These are phyloP conservation scores for Beauveria rudraprayagi DNA, from an alignment of 2,329 filamentous ascomycete genomes.

Conservation along the genomic window DNA sequence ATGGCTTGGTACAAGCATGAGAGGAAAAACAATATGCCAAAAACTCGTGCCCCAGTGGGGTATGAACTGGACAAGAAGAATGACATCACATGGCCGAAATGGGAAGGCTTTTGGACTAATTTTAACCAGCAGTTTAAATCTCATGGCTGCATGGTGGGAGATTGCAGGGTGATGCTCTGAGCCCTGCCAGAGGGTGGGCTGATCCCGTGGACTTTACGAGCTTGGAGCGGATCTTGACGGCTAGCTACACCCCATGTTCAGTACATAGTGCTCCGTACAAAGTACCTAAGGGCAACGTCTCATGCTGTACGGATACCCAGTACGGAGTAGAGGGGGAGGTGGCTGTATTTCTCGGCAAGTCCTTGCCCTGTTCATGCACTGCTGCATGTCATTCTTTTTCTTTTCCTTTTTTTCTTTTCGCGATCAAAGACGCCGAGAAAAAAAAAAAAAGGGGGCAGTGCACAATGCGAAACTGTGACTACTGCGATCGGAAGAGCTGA, in stretches of 20 bases:
- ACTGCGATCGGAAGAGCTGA: background rate
- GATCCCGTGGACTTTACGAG: background rate
- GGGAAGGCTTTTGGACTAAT: background rate
- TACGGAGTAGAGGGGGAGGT: background rate
- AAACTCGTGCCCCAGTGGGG: too few relatives aligned
- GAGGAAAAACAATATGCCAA: too few relatives aligned
- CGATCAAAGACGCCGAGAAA: background rate
- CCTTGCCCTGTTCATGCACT: background rate
- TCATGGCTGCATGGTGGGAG: slow-evolving; percentile 1
- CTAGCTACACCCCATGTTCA: background rate
- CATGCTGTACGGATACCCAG: too few relatives aligned
- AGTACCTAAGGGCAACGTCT: too few relatives aligned
- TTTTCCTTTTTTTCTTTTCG: background rate
- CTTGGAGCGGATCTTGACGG: background rate
- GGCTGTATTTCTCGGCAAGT: background rate
- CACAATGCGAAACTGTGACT: background rate
- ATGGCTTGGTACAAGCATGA: background rate
- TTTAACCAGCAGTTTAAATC: background rate
- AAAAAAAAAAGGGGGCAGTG: background rate
- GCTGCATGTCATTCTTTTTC: background rate
- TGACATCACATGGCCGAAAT: background rate
- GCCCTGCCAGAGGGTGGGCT: background rate
- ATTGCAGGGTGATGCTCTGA: slow-evolving; percentile 4
- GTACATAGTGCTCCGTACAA: too few relatives aligned
- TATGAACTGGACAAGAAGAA: background rate